These are phyloP conservation scores for Syncephalastrum monosporum DNA, from an alignment of 371 early-diverging fungal species.

Conservation along the genomic window DNA sequence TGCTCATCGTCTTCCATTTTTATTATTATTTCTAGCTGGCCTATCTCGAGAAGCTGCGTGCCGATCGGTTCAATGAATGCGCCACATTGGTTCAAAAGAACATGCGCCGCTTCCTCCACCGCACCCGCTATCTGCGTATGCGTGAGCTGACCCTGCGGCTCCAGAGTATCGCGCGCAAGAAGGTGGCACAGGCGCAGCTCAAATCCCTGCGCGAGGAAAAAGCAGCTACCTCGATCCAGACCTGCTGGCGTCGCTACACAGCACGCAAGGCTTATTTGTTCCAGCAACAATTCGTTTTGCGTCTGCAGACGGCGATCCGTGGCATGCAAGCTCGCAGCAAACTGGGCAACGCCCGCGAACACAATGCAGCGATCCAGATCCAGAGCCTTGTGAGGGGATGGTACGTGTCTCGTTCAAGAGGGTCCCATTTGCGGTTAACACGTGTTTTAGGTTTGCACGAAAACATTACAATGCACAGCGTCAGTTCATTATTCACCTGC, in stretches of 20 bases:
- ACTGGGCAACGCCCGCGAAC: constrained; percentile 49
- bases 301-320: constrained; percentile 57
- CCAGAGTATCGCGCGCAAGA: constrained; percentile 66
- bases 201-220: constrained; percentile 58
- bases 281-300: constrained; percentile 34
- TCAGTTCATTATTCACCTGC: constrained; percentile 70
- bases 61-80: constrained; percentile 76
- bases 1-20: not conserved
- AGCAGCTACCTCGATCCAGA: constrained; percentile 81
- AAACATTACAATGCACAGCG: constrained; percentile 50
- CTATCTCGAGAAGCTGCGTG: constrained; percentile 85
- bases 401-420: constrained; percentile 11
- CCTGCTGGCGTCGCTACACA: constrained; percentile 63
- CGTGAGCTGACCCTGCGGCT: constrained; percentile 59
- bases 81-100: constrained; percentile 90
- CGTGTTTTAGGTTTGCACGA: constrained; percentile 53
- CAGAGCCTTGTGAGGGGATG: constrained; percentile 68
- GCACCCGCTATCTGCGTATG: constrained; percentile 66
- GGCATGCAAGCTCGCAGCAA: constrained; percentile 55
- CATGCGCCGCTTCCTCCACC: constrained; percentile 72
- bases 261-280: constrained; percentile 58
- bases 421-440: not conserved
- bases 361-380: constrained; percentile 73
- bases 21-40: constrained; percentile 73
- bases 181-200: constrained; percentile 56